Conservation (phyloP, 2,329 filamentous ascomycete species). For the Neoscytalidium dimidiatum region DNA sequence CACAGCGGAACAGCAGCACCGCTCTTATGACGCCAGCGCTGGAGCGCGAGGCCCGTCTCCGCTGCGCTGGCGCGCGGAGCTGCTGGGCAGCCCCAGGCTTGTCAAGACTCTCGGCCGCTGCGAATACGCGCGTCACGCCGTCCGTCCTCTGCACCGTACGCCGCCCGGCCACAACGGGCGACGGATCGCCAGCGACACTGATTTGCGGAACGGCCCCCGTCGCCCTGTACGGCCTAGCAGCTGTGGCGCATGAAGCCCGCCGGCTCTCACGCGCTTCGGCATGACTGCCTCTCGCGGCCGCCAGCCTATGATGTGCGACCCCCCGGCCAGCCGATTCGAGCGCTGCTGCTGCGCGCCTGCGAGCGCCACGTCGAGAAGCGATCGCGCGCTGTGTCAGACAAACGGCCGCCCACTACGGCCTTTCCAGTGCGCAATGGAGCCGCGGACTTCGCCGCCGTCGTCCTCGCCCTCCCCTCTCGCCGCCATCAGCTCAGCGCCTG, state of each 20-base stretch:
- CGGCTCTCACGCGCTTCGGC: conserved; percentile 19
- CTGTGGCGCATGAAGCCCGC: conserved; percentile 23
- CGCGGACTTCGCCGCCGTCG: conserved; percentile 8
- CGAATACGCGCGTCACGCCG: conserved; percentile 16
- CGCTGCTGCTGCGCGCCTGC: conserved; percentile 24
- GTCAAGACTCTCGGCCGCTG: conserved; percentile 12
- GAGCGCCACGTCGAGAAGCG: conserved; percentile 15
- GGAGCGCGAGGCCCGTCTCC: not conserved
- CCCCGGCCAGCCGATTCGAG: conserved; percentile 25
- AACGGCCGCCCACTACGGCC: conserved; percentile 3
- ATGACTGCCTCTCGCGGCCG: conserved; percentile 25
- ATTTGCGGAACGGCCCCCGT: conserved; percentile 20
- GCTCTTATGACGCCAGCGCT: conserved; percentile 16
- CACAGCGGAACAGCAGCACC: conserved; percentile 13
- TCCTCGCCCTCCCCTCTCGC: not conserved
- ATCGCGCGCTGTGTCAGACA: conserved; percentile 17
- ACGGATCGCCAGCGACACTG: conserved; percentile 6
- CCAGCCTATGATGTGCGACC: conserved; percentile 29
- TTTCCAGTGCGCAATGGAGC: conserved; percentile 4
- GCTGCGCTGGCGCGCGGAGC: conserved; percentile 12
- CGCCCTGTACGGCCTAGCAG: conserved; percentile 22
- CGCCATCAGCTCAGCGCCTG: conserved; percentile 2
- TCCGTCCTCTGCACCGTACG: not conserved
- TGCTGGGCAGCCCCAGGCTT: conserved; percentile 12
- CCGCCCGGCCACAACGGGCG: conserved; percentile 11